Percentiles rank a stretch among this genome's conserved stretches.
phyloP scores from a whole-genome alignment of 495 filamentous ascomycete species.

The Evernia prunastri region DNA sequence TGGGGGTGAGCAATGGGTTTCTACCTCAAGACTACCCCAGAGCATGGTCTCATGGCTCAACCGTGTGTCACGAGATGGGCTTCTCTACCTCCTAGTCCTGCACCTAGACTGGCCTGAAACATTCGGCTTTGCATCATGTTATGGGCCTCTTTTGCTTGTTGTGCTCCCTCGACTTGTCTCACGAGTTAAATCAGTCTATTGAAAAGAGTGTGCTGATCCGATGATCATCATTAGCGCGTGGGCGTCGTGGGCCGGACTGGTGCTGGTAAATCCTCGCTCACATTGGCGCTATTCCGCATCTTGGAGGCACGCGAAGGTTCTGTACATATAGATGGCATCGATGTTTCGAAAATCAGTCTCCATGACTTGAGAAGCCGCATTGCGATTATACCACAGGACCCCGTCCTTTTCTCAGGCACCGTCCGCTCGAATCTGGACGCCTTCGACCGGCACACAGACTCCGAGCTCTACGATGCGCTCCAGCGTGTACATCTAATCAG shows the following conservation, averaged over 20 bases:
- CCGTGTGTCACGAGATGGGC: background rate
- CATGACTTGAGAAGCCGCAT: constrained; percentile 67
- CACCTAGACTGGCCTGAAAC: background rate
- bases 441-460: constrained; percentile 64
- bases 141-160: background rate
- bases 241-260: constrained; percentile 84
- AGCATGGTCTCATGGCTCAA: background rate
- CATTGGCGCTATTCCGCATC: constrained; percentile 78
- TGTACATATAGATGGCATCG: constrained; percentile 69
- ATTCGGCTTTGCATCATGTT: background rate
- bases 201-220: background rate
- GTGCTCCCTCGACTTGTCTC: background rate
- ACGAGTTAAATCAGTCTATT: background rate
- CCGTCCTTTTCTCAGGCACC: constrained; percentile 81
- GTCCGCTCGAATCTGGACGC: constrained; percentile 78
- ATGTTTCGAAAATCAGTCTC: constrained; percentile 67
- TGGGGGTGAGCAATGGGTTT: background rate
- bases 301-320: constrained; percentile 63
- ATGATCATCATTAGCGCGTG: constrained; percentile 45
- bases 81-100: background rate
- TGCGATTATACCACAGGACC: constrained; percentile 82
- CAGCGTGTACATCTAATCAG: constrained; percentile 66
- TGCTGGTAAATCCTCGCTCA: constrained; percentile 79
- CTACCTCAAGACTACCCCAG: background rate
- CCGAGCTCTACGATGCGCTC: constrained; percentile 66